These are phyloP conservation scores for Cladosporium sp. DNA, from an alignment of 2,329 filamentous ascomycete genomes.

Conservation along the genomic window DNA sequence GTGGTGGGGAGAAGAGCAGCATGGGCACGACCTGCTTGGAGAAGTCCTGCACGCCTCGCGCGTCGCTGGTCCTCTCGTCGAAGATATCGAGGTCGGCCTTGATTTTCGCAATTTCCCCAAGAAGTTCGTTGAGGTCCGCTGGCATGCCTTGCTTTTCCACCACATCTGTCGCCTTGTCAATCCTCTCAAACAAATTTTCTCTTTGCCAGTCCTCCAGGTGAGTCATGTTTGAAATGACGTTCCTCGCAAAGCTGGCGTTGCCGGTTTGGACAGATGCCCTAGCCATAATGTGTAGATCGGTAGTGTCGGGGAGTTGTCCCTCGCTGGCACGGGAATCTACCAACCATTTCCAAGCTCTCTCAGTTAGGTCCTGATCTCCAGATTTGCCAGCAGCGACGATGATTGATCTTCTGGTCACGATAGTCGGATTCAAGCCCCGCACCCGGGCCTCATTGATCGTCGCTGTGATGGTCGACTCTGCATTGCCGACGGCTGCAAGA, in stretches of 20 bases:
- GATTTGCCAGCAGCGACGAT: constrained; percentile 38
- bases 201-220: constrained; percentile 4
- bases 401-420: constrained; percentile 38
- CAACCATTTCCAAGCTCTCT: constrained; percentile 35
- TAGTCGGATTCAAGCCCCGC: constrained; percentile 31
- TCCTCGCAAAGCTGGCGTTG: constrained; percentile 25
- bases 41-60: constrained; percentile 36
- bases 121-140: constrained; percentile 9
- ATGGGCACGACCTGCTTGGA: constrained; percentile 39
- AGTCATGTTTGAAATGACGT: constrained; percentile 21
- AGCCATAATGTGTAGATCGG: constrained; percentile 32
- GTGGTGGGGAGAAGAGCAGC: constrained; percentile 32
- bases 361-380: constrained; percentile 31
- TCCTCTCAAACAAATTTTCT: not conserved
- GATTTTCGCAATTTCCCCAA: constrained; percentile 25
- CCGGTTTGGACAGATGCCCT: constrained; percentile 27
- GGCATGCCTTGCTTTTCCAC: not conserved
- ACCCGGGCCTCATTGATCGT: constrained; percentile 33
- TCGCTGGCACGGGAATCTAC: constrained; percentile 22
- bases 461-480: constrained; percentile 32
- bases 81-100: constrained; percentile 29
- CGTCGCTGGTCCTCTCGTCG: constrained; percentile 24
- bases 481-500: constrained; percentile 33
- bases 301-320: constrained; percentile 23
- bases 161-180: not conserved